phyloP scores from a whole-genome alignment of 768 basidiomycete species.

The Tulasnella sp. region DNA sequence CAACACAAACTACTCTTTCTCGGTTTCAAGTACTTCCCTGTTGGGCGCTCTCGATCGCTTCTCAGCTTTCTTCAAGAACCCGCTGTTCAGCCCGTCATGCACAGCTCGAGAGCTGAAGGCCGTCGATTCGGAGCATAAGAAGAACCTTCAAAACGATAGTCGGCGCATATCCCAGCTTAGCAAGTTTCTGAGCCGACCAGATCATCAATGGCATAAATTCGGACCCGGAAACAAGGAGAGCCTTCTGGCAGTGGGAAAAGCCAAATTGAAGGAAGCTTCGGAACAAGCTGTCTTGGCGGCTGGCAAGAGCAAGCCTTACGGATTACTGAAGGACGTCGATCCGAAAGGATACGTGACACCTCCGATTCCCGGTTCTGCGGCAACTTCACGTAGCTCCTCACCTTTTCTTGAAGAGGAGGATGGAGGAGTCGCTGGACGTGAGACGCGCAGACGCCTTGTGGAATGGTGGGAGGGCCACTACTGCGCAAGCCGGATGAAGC shows the following conservation, averaged over 20 bases:
- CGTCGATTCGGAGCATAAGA: constrained; percentile 94
- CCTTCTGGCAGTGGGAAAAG: constrained; percentile 49
- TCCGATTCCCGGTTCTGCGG: not conserved
- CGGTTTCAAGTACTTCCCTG: constrained; percentile 50
- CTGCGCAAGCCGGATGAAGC: constrained; percentile 68
- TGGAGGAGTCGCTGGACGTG: constrained; percentile 66
- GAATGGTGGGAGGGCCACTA: constrained; percentile 82
- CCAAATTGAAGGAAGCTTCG: constrained; percentile 38
- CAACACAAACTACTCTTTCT: constrained; percentile 85
- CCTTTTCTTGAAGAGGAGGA: constrained; percentile 43
- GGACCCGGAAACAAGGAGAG: constrained; percentile 77
- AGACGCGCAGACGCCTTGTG: constrained; percentile 62
- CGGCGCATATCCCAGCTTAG: constrained; percentile 95
- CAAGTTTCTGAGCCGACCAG: constrained; percentile 68
- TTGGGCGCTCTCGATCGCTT: constrained; percentile 64
- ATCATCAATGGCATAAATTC: constrained; percentile 85
- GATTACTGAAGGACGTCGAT: not conserved
- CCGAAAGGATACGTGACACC: not conserved
- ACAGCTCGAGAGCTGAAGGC: constrained; percentile 87
- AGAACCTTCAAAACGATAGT: constrained; percentile 81
- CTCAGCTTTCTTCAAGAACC: constrained; percentile 84
- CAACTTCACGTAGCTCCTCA: not conserved
- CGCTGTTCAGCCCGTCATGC: constrained; percentile 75
- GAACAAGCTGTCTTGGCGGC: not conserved
- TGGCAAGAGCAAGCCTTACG: not conserved